These are phyloP conservation scores for Mucor circinelloides DNA, from an alignment of 371 early-diverging fungal species.

Conservation along the genomic window DNA sequence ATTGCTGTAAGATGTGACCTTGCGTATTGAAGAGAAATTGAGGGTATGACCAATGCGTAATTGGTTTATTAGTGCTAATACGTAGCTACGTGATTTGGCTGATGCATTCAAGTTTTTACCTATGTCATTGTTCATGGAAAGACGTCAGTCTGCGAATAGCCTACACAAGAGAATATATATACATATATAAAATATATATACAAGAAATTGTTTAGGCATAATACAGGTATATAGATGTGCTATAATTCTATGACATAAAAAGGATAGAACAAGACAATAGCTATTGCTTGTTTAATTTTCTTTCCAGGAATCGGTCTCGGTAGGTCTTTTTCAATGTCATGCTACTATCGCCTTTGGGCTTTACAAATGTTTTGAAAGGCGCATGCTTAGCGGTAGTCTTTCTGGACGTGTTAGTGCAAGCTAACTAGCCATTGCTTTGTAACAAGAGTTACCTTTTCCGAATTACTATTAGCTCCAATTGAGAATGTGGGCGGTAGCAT, in stretches of 20 bases:
- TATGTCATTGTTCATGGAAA: background rate
- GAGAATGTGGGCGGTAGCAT: background rate
- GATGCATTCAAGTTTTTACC: background rate
- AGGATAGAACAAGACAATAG: background rate
- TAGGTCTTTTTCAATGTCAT: constrained; percentile 8
- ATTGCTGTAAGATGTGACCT: no score
- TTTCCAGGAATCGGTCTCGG: constrained; percentile 16
- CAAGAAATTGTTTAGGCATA: background rate
- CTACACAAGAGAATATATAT: background rate
- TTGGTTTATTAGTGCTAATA: background rate
- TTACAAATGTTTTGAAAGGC: constrained; percentile 10
- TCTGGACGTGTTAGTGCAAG: background rate
- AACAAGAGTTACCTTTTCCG: background rate
- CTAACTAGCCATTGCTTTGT: background rate
- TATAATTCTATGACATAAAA: background rate
- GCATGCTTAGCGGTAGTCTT: background rate
- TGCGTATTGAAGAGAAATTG: no score
- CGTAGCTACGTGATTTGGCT: background rate
- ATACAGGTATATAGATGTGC: background rate
- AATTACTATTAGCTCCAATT: background rate
- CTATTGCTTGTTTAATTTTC: background rate
- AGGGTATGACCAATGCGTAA: no score
- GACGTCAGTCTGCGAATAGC: background rate
- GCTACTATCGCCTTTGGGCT: background rate
- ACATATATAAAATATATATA: background rate